phyloP scores from a whole-genome alignment of 441 rosid genomes.

The Isatis lusitanica region DNA sequence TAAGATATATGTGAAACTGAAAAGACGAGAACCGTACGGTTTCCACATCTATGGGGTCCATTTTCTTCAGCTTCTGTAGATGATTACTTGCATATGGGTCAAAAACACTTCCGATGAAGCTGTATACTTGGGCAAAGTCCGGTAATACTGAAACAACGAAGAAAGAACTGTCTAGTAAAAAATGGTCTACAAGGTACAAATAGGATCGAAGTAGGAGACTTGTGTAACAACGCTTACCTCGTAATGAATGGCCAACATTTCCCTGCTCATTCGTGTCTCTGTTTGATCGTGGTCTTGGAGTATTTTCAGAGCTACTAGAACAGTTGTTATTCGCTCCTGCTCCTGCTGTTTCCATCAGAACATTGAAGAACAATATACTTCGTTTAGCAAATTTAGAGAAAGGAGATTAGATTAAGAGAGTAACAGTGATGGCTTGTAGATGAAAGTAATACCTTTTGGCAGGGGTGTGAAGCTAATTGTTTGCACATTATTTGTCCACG shows the following conservation, averaged over 20 bases:
- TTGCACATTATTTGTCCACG: conserved; percentile 63
- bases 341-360: conserved; percentile 41
- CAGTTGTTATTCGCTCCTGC: conserved; percentile 53
- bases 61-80: conserved; percentile 57
- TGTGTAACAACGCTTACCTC: conserved; percentile 48
- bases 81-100: conserved; percentile 57
- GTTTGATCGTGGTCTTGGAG: conserved; percentile 47
- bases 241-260: conserved; percentile 56
- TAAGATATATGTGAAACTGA: conserved; percentile 13
- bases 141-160: conserved; percentile 57
- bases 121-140: conserved; percentile 62
- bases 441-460: conserved; percentile 49
- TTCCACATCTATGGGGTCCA: conserved; percentile 71
- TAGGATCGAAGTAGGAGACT: not conserved
- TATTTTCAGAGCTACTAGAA: conserved; percentile 72
- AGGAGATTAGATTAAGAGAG: not conserved
- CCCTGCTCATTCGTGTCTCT: conserved; percentile 57
- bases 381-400: not conserved
- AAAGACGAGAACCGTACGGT: conserved; percentile 45
- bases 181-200: not conserved
- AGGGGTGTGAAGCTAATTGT: conserved; percentile 51
- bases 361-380: not conserved
- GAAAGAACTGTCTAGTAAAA: conserved; percentile 8
- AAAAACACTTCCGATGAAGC: conserved; percentile 67
- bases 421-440: not conserved